Evolutionary conservation across 257 asterid genomes (phyloP).

Genomic region (Penstemon davidsonii): DNA sequence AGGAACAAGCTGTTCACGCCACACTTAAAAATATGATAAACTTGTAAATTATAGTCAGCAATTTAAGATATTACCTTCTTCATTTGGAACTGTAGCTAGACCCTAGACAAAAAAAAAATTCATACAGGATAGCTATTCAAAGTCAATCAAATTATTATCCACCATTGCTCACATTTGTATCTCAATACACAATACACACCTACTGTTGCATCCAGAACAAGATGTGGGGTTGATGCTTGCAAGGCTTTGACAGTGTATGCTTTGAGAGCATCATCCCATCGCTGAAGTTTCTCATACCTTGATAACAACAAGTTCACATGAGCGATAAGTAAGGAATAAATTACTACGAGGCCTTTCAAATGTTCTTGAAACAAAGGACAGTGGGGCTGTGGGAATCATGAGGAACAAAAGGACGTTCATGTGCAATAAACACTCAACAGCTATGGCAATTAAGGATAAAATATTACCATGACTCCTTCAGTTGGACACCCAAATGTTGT

Average conservation of each 20-base stretch:
- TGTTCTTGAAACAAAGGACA: too few relatives aligned
- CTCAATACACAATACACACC: constrained; percentile 47
- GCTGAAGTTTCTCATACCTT: constrained; percentile 98
- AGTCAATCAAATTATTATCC: neutral
- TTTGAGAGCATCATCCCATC: constrained; percentile 99
- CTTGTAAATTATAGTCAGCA: too few relatives aligned
- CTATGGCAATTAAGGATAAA: constrained; percentile 15
- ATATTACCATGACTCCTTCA: constrained; percentile 93
- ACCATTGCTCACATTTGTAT: constrained; percentile 23
- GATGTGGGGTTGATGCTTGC: constrained; percentile 74
- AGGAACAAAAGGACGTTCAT: neutral
- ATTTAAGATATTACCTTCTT: too few relatives aligned
- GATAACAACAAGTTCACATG: constrained; percentile 27
- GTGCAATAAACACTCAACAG: constrained; percentile 16
- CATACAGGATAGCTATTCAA: constrained; percentile 11
- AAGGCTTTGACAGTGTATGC: constrained; percentile 94
- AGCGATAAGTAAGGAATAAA: neutral
- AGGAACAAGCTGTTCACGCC: too few relatives aligned
- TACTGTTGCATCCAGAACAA: constrained; percentile 90
- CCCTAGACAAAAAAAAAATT: neutral
- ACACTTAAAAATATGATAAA: too few relatives aligned
- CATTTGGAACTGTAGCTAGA: too few relatives aligned
- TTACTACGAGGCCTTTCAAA: too few relatives aligned
- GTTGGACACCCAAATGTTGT: constrained; percentile 83
- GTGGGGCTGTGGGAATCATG: too few relatives aligned